These are phyloP conservation scores for Blastobotrys parvus DNA, from an alignment of 805 yeast species.

Conservation along the genomic window DNA sequence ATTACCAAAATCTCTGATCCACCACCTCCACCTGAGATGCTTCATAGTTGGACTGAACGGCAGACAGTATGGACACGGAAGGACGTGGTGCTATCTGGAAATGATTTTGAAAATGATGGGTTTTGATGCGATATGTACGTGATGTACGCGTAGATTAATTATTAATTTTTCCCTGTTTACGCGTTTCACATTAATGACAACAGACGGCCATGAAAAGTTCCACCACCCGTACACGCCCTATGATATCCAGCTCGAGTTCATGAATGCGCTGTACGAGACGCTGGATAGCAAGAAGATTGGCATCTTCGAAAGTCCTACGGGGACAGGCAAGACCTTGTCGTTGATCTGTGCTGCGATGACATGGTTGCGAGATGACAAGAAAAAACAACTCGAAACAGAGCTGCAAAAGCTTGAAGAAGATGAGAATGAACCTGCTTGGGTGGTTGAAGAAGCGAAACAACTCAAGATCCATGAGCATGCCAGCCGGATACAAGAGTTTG, in stretches of 20 bases:
- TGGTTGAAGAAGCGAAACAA: conserved; percentile 34
- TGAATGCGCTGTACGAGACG: conserved; percentile 64
- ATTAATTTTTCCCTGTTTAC: background rate
- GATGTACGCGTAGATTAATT: no score
- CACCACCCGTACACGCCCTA: conserved; percentile 81
- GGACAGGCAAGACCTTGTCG: conserved; percentile 73
- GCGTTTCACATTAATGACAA: background rate
- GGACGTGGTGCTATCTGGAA: background rate
- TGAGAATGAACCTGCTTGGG: conserved; percentile 64
- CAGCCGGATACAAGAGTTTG: conserved; percentile 19
- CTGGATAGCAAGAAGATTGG: conserved; percentile 57
- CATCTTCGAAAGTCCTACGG: conserved; percentile 88
- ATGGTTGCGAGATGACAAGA: conserved; percentile 59
- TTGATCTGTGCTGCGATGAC: conserved; percentile 77
- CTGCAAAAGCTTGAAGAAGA: conserved; percentile 6
- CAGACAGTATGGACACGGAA: conserved; percentile 26
- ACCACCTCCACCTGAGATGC: conserved; percentile 24
- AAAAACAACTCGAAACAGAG: conserved; percentile 14
- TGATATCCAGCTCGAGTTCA: conserved; percentile 64
- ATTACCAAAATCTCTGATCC: conserved; percentile 47
- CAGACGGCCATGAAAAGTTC: conserved; percentile 25
- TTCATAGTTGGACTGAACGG: conserved; percentile 24
- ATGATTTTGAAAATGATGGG: background rate
- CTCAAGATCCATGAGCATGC: conserved; percentile 15
- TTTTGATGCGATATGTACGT: background rate